Percentiles rank a stretch among this genome's conserved stretches.
Evolutionary conservation across 495 filamentous ascomycete species (phyloP).

Genomic region (Annulohypoxylon stygium): DNA sequence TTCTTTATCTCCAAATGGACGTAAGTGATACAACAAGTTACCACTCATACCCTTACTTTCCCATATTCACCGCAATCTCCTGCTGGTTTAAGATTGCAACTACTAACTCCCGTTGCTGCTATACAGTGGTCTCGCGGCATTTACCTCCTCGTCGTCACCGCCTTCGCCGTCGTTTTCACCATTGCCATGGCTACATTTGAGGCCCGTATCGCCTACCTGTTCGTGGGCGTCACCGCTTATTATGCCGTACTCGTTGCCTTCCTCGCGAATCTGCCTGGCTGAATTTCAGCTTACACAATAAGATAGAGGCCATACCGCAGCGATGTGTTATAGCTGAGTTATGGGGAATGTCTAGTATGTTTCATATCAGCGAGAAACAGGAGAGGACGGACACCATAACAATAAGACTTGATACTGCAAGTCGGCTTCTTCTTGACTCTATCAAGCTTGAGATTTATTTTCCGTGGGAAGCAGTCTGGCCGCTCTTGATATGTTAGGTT

Average conservation of each 20-base stretch:
- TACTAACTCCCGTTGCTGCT: background rate
- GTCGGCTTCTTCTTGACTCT: background rate
- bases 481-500: background rate
- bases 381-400: background rate
- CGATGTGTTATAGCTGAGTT: too few species aligned
- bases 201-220: slow-evolving; percentile 14
- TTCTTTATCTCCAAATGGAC: slow-evolving; percentile 8
- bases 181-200: slow-evolving; percentile 19
- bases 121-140: slow-evolving; percentile 12
- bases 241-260: slow-evolving; percentile 29
- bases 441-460: background rate
- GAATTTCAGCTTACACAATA: background rate
- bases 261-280: slow-evolving; percentile 24
- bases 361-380: background rate
- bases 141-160: slow-evolving; percentile 18
- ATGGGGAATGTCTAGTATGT: background rate
- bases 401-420: background rate
- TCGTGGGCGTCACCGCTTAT: slow-evolving; percentile 31
- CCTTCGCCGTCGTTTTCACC: slow-evolving; percentile 15
- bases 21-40: background rate
- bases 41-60: too few species aligned
- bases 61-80: background rate
- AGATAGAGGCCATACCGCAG: background rate
- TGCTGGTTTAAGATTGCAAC: background rate
- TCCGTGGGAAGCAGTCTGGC: background rate